A percentile compares a stretch with the other conserved stretches of the same genome.
These are phyloP conservation scores for Pistacia vera DNA, from an alignment of 345 rosid genomes.

Conservation along the genomic window DNA sequence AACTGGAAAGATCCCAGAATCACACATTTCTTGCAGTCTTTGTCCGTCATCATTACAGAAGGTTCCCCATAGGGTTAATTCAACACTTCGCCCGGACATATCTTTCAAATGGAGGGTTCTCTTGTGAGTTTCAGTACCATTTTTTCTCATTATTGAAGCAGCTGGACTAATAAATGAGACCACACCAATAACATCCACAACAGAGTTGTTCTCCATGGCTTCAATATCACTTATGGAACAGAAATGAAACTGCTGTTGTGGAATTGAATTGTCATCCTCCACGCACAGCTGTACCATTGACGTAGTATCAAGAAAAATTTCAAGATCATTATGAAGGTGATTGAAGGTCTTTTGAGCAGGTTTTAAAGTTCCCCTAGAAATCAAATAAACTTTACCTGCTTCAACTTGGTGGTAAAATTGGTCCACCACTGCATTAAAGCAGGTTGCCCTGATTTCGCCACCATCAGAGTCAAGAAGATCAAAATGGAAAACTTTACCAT, in stretches of 20 bases:
- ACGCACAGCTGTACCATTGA: constrained; percentile 67
- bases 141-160: constrained; percentile 68
- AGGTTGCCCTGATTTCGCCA: constrained; percentile 93
- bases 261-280: constrained; percentile 76
- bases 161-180: constrained; percentile 62
- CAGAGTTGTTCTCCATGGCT: constrained; percentile 61
- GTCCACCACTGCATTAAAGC: constrained; percentile 88
- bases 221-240: constrained; percentile 67
- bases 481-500: constrained; percentile 86
- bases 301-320: constrained; percentile 60
- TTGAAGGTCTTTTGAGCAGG: constrained; percentile 88
- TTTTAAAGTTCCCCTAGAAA: constrained; percentile 74
- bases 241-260: constrained; percentile 75
- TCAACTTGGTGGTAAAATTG: constrained; percentile 77
- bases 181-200: constrained; percentile 75
- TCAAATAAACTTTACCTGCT: constrained; percentile 72
- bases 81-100: constrained; percentile 81
- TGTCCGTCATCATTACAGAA: constrained; percentile 80
- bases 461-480: constrained; percentile 91
- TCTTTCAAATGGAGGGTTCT: constrained; percentile 80
- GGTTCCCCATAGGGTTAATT: constrained; percentile 88
- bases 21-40: constrained; percentile 67
- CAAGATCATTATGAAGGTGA: constrained; percentile 83
- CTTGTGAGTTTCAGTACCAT: constrained; percentile 77
- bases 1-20: constrained; percentile 75